Conservation (phyloP, 176 grass and related monocot genomes). For the Thalia dealbata region DNA sequence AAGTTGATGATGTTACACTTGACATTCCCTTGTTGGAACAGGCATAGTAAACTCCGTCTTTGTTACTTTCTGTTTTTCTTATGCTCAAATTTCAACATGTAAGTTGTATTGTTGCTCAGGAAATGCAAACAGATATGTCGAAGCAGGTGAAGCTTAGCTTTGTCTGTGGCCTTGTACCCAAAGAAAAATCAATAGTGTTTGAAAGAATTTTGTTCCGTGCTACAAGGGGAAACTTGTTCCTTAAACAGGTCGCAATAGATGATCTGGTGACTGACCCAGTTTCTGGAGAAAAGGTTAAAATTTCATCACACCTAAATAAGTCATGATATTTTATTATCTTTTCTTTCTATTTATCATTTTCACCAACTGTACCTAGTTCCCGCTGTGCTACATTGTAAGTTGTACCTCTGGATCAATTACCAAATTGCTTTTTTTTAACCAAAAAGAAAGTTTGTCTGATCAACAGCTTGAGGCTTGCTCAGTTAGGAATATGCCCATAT, state of each 20-base stretch:
- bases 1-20: slow-evolving; percentile 48
- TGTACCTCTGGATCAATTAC: too few species aligned
- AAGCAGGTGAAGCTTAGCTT: slow-evolving; percentile 92
- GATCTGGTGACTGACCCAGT: slow-evolving; percentile 71
- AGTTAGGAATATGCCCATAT: too few species aligned
- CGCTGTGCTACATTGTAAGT: too few species aligned
- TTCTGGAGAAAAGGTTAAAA: slow-evolving; percentile 72
- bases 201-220: slow-evolving; percentile 88
- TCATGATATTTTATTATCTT: too few species aligned
- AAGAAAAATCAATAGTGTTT: slow-evolving; percentile 85
- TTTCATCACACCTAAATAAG: not conserved
- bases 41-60: slow-evolving; percentile 13
- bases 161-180: slow-evolving; percentile 74
- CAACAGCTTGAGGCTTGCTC: too few species aligned
- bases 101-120: slow-evolving; percentile 29
- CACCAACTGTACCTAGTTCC: too few species aligned
- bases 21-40: slow-evolving; percentile 69
- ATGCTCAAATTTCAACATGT: slow-evolving; percentile 5
- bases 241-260: slow-evolving; percentile 71
- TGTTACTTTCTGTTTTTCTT: slow-evolving; percentile 14
- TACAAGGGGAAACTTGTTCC: slow-evolving; percentile 78
- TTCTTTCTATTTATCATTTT: too few species aligned
- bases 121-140: slow-evolving; percentile 64
- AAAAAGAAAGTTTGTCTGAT: too few species aligned
- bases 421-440: too few species aligned